phyloP scores from a whole-genome alignment of 305 asterid genomes.

The Solanum hybrid region DNA sequence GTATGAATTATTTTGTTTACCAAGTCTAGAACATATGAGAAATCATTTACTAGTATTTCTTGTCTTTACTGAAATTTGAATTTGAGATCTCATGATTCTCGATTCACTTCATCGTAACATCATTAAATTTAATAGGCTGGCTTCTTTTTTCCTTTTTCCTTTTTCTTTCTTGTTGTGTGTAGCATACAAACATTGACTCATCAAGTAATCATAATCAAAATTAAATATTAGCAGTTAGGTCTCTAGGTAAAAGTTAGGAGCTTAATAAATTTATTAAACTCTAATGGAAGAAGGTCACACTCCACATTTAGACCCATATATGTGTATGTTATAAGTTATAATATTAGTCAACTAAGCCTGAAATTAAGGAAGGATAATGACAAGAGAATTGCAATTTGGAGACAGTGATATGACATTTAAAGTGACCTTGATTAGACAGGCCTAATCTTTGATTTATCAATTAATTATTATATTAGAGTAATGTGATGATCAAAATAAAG shows the following conservation, averaged over 20 bases:
- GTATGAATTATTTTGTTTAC: neutral
- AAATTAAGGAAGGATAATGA: slow-evolving; percentile 46
- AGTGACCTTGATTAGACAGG: slow-evolving; percentile 13
- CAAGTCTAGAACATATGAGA: neutral
- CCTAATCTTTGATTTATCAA: slow-evolving; percentile 8
- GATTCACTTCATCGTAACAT: neutral
- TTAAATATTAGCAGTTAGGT: neutral
- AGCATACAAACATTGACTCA: slow-evolving; percentile 28
- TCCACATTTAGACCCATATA: neutral
- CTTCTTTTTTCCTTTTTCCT: neutral
- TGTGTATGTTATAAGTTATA: neutral
- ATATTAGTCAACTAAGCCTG: slow-evolving; percentile 15
- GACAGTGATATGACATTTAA: slow-evolving; percentile 29
- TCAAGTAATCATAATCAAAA: neutral
- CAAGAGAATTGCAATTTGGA: slow-evolving; percentile 21
- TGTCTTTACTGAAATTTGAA: neutral
- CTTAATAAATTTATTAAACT: neutral
- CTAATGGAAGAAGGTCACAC: slow-evolving; percentile 1
- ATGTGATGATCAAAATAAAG: neutral
- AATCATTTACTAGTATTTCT: neutral
- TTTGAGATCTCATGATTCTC: neutral
- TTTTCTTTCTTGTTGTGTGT: neutral
- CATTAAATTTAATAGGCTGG: no score
- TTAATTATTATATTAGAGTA: neutral
- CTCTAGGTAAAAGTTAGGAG: slow-evolving; percentile 14